These are phyloP conservation scores for Fraxinus floribunda DNA, from an alignment of 305 asterid genomes.

Conservation along the genomic window DNA sequence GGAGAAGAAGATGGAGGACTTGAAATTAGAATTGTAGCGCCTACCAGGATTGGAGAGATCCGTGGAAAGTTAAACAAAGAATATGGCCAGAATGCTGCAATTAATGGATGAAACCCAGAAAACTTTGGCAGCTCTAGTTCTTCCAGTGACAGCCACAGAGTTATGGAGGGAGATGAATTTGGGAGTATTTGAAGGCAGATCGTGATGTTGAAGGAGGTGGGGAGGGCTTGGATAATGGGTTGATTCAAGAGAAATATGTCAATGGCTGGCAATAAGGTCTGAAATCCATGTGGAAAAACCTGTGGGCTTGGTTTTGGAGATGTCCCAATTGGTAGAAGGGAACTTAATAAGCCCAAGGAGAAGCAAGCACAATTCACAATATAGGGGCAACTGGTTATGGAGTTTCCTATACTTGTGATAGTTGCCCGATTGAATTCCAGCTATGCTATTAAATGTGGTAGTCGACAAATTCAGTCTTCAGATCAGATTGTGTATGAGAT, in stretches of 20 bases:
- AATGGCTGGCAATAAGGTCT: background rate
- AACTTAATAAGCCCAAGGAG: background rate
- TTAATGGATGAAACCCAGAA: background rate
- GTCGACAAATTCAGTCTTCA: slow-evolving; percentile 38
- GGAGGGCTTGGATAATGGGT: background rate
- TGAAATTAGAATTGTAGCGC: background rate
- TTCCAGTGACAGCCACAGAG: background rate
- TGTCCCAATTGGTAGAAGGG: background rate
- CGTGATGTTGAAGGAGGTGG: background rate
- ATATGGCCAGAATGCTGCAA: background rate
- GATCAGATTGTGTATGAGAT: slow-evolving; percentile 41
- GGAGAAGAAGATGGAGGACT: background rate
- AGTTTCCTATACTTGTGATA: background rate
- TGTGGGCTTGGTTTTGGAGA: background rate
- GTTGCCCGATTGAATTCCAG: slow-evolving; percentile 27
- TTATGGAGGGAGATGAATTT: background rate
- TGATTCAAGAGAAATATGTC: background rate
- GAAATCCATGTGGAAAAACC: background rate
- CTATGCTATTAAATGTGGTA: slow-evolving; percentile 71
- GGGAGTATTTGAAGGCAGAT: background rate
- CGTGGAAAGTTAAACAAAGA: background rate
- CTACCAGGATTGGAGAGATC: background rate
- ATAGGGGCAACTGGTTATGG: background rate
- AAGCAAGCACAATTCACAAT: background rate
- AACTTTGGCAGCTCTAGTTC: background rate